Conservation (phyloP, 768 basidiomycete species). For the Tricholoma saponaceum region DNA sequence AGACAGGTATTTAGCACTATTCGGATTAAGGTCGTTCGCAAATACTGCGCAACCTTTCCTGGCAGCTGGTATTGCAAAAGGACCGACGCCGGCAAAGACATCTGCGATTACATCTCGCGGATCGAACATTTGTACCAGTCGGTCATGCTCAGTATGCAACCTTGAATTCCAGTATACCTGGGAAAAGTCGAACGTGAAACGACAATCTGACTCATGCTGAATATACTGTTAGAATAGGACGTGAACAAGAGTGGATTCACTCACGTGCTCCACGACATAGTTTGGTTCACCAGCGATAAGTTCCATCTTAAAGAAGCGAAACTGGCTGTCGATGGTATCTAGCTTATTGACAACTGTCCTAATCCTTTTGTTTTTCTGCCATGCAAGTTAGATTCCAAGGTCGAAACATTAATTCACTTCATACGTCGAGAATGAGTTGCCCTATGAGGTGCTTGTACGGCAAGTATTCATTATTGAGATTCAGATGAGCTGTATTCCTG, state of each 20-base stretch:
- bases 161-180: constrained; percentile 99
- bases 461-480: constrained; percentile 85
- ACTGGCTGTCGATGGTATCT: constrained; percentile 77
- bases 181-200: constrained; percentile 91
- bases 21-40: constrained; percentile 94
- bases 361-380: constrained; percentile 80
- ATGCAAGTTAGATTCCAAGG: neutral
- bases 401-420: constrained; percentile 20
- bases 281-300: constrained; percentile 88
- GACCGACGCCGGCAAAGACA: constrained; percentile 96
- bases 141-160: constrained; percentile 85
- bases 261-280: constrained; percentile 82
- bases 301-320: constrained; percentile 96
- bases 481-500: constrained; percentile 70
- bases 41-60: constrained; percentile 87
- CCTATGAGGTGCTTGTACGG: constrained; percentile 92
- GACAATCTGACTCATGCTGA: constrained; percentile 82
- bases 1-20: constrained; percentile 71
- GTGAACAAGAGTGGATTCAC: constrained; percentile 18
- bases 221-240: neutral
- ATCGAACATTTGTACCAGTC: constrained; percentile 71
- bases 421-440: constrained; percentile 85
- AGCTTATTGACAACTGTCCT: constrained; percentile 95
- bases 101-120: constrained; percentile 83
- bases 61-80: constrained; percentile 91